These are phyloP conservation scores for Stephania cephalantha DNA, from an alignment of 164 flowering plant genomes.

Conservation along the genomic window DNA sequence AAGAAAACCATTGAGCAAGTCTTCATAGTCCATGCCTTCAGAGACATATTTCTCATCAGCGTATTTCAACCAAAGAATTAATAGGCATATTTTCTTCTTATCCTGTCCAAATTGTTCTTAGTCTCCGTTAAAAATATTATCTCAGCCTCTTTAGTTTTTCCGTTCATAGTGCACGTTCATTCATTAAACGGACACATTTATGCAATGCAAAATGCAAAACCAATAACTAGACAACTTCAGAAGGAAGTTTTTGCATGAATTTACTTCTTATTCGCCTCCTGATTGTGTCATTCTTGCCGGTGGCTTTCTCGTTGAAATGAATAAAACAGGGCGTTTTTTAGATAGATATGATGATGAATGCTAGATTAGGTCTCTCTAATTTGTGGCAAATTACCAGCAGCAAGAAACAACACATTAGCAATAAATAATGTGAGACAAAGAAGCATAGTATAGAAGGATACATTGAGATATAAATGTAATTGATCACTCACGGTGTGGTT, in stretches of 20 bases:
- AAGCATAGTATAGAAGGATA: not conserved
- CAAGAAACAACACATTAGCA: not conserved
- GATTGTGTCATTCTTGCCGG: too few species aligned
- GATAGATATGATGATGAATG: not conserved
- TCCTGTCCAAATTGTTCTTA: too few species aligned
- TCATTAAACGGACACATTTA: too few species aligned
- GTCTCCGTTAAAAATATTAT: too few species aligned
- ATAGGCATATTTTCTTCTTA: too few species aligned
- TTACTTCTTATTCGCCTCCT: too few species aligned
- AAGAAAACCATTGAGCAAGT: not conserved
- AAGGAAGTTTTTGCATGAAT: too few species aligned
- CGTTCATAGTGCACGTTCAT: too few species aligned
- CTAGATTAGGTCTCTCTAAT: not conserved
- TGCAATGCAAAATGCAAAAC: too few species aligned
- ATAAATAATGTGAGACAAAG: not conserved
- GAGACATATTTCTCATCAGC: not conserved
- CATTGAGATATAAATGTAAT: not conserved
- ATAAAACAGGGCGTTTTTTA: not conserved
- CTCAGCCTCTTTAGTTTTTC: too few species aligned
- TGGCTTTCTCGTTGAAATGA: too few species aligned
- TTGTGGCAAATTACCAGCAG: not conserved
- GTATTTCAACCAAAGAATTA: not conserved
- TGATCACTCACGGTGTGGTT: slow-evolving; percentile 37
- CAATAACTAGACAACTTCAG: too few species aligned
- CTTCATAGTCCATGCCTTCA: not conserved